Evolutionary conservation across 2,329 filamentous ascomycete genomes (phyloP).

Genomic region (Graphiopsis chlorocephala): DNA sequence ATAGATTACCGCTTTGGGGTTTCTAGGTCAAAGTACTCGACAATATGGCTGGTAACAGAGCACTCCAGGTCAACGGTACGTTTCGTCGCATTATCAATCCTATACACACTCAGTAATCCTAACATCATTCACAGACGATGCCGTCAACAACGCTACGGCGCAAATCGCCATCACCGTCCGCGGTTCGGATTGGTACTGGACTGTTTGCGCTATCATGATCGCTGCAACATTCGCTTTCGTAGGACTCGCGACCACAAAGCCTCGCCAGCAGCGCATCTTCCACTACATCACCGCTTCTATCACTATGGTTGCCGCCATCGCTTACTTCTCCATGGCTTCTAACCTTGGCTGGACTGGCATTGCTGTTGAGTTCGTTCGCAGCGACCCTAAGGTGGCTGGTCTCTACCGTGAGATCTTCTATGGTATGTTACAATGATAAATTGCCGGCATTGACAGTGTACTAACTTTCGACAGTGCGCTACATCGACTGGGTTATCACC

Average conservation of each 20-base stretch:
- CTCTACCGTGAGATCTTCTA: constrained; percentile 64
- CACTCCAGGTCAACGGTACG: constrained; percentile 45
- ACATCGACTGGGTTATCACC: constrained; percentile 49
- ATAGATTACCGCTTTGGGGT: neutral
- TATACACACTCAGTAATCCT: neutral
- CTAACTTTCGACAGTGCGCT: neutral
- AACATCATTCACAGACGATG: constrained; percentile 33
- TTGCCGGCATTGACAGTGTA: no score
- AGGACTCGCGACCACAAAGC: constrained; percentile 52
- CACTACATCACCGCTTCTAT: constrained; percentile 63
- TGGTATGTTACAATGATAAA: constrained; percentile 50
- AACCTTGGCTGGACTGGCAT: constrained; percentile 64
- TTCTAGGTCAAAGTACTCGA: neutral
- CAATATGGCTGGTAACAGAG: constrained; percentile 42
- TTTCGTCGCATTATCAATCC: neutral
- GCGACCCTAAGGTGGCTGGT: constrained; percentile 46
- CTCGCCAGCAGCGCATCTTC: constrained; percentile 57
- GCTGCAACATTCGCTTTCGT: constrained; percentile 54
- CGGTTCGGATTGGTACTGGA: constrained; percentile 61
- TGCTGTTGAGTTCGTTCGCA: constrained; percentile 56
- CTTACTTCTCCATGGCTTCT: constrained; percentile 67
- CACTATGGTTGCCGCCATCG: constrained; percentile 58
- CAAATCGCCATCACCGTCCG: constrained; percentile 58
- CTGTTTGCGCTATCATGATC: constrained; percentile 60
- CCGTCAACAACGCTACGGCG: constrained; percentile 43